Percentiles rank a stretch among this genome's conserved stretches.
phyloP scores from a whole-genome alignment of 176 grass and related monocot genomes.

The Aegilops umbellulata region DNA sequence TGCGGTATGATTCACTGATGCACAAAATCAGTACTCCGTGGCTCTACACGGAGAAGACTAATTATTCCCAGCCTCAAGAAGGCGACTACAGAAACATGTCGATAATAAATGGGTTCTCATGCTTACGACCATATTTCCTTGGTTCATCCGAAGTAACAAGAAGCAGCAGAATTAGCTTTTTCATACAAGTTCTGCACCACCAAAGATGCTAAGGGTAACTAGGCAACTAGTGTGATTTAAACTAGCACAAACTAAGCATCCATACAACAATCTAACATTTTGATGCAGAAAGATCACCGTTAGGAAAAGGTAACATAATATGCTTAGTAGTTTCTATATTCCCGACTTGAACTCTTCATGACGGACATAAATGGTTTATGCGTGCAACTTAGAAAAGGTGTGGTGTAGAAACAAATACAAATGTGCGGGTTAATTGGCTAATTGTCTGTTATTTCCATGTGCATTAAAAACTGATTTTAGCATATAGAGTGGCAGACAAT shows the following conservation, averaged over 20 bases:
- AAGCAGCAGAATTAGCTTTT: neutral
- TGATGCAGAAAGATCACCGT: neutral
- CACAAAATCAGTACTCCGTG: neutral
- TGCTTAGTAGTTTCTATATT: neutral
- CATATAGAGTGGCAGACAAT: neutral
- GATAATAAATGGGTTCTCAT: neutral
- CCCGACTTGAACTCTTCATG: neutral
- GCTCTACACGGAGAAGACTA: neutral
- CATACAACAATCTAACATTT: neutral
- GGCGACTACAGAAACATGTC: neutral
- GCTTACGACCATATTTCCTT: neutral
- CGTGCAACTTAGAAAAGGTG: neutral
- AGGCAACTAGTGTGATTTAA: neutral
- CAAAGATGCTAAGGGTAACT: neutral
- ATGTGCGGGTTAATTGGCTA: neutral
- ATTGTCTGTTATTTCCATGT: conserved; percentile 1
- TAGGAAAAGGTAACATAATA: neutral
- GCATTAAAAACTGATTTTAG: neutral
- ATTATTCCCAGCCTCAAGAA: neutral
- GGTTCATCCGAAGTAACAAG: neutral
- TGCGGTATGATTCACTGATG: neutral
- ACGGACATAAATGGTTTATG: neutral
- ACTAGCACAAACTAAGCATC: neutral
- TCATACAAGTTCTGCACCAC: neutral
- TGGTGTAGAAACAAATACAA: neutral